Evolutionary conservation across 306 rosid species (phyloP), one percentile per base, ranked within the genome.

Genomic region (Cicer chorassanicum): DNA sequence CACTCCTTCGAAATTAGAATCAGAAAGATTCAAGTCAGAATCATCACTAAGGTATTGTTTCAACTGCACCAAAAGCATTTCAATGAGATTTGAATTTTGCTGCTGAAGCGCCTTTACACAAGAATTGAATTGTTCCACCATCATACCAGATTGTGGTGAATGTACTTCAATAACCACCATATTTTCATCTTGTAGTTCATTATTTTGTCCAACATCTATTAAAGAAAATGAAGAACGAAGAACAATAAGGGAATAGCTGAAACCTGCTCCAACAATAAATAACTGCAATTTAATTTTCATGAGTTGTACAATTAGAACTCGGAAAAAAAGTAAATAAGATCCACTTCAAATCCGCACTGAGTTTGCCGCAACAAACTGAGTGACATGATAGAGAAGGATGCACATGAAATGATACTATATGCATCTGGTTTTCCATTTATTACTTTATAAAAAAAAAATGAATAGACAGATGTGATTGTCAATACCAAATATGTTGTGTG

Each of bases 1-100:
- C 29, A 21, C 29, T 21, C 29, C 29, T 21, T 21, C 29, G 68
- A 88, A 63, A 53, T 88, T 88, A 68, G 69, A 84, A 54, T 87
- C 84, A 12, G 3, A 14, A 0, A 9, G 11, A 56, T 1, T 1
- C 2, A 3, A 19, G 8, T 59, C 8, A 7, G 21, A 48, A n/a
- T 13, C 13, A 1, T 29, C 60, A 12, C 8, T 19, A 43, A 73
- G 40, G 45, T 13, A 46, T 19, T 19, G 12, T 1, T 42, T 7
- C 19, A 65, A 13, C 6, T 65, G 38, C 6, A 6, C 39, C 39
- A 7, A 54, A 40, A 65, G 6, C 34, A 24, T 24, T 24, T 24
- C 34, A 24, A 24, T 24, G 34, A 24, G 34, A 24, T 24, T 24
- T 24, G 34, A 24, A 24, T 24, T 24, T 24, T 24, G 4, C 34